Evolutionary conservation across 2,329 filamentous ascomycete species (phyloP), one percentile per base, ranked within the genome.

Genomic region (Gliomastix tumulicola): DNA sequence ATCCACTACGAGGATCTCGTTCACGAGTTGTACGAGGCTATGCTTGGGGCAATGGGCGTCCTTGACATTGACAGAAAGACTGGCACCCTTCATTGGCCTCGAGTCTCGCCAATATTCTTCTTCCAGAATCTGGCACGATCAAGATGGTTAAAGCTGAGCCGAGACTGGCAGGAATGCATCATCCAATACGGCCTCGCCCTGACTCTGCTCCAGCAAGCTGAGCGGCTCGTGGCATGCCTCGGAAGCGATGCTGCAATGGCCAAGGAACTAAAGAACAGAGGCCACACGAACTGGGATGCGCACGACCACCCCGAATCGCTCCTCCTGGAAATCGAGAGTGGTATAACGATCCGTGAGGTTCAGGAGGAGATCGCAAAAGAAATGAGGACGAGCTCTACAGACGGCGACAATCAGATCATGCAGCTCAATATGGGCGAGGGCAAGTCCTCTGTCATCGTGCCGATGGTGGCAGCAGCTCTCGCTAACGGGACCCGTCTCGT

Each of bases 361-460:
- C 81, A 86, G 44, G 63, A 81, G 1, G 65, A 77, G 5, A 79
- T 86, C 7, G 79, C 81, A 0, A 44, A 59, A 3, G 73, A 76
- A 1, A 85, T 75, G 15, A 76, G 80, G 2, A 16, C n/a, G 16
- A 28, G 5, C 25, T 16, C 25, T 16, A 13, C 25, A 28, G 4
- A 71, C 0, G 56, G 59, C 0, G 43, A 55, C 0, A 83, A 82
- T 41, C 76, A 76, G 0, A 74, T 83, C 0, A 44, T 82, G 2
- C 79, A 84, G 42, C 68, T 84, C 55, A 77, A 82, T 41, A 84
- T 84, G 79, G 79, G 79, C 0, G 68, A 79, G 57, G 71, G 71
- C 59, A 50, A 49, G 31, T 31, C 74, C 0, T 74, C 70, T 0
- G 66, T 65, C 34, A 72, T 77, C 17, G 65, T 76, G 7, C 73